Base-by-base conservation (phyloP, 2,329 filamentous ascomycete genomes). In the Grosmannia huntii region DNA sequence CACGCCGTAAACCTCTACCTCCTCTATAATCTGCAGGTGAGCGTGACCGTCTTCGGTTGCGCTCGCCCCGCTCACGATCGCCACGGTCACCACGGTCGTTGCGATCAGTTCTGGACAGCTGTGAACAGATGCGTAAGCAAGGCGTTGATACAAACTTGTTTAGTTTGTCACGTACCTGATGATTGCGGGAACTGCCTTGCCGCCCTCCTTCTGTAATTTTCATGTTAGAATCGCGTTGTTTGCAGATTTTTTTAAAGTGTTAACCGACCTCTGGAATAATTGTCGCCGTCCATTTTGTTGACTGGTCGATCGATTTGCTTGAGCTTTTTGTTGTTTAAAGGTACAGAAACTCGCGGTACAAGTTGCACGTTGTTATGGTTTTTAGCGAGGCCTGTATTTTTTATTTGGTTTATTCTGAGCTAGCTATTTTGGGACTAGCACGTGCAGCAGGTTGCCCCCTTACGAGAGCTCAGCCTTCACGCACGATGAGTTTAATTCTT, bases 1-100 rank as follows among this genome's bases (percentile, higher is more conserved):
- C 55, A 58, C 87, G 87, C 65, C 89, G 84, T 64, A 78, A 75
- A 59, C 77, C 72, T 62, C 85, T 77, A 59, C 85, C 81, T 64
- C 83, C 76, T 67, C 82, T 80, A 68, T 89, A 84, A 66, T 87
- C 85, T 9, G 38, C 41, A 59, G 91, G 91, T 21, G 92, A 97
- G 69, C 92, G 85, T 61, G 91, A 96, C 63, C 92, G 87, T 73
- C 90, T 81, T 67, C 86, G 80, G 57, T 83, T 82, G 64, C 80
- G 71, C 63, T 73, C 69, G 12, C 59, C 48, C 52, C 67, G 33
- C 44, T 68, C 68, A 52, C 64, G 66, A 10, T 59, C 58, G 23
- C 49, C n/a, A 3, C 58, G 51, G 1, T 57, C 58, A 19, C 54
- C 33, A 11, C 59, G 58, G 2, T 60, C 58, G 36, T 67, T 67